phyloP scores from a whole-genome alignment of 306 rosid species.

The Heteromeles arbutifolia region DNA sequence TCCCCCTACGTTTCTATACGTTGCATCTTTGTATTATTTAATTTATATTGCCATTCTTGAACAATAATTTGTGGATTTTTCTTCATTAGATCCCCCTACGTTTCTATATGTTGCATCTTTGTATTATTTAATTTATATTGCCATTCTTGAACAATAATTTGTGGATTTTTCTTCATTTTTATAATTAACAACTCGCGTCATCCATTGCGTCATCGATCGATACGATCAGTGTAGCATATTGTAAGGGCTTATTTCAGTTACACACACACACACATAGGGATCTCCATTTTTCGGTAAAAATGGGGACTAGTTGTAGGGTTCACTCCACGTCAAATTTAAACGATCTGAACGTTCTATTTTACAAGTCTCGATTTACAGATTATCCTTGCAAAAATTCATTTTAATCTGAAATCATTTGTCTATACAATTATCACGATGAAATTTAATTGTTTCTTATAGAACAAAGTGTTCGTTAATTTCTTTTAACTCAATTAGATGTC shows the following conservation, averaged over 20 bases:
- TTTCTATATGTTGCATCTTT: not conserved
- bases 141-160: not conserved
- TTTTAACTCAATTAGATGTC: too few species aligned
- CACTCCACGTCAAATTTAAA: fast-evolving
- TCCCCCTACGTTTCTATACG: slow-evolving; percentile 7
- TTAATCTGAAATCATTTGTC: too few species aligned
- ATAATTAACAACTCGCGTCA: not conserved
- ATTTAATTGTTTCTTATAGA: too few species aligned
- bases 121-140: not conserved
- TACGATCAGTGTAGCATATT: not conserved
- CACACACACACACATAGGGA: too few species aligned
- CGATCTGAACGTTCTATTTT: too few species aligned
- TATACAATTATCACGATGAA: too few species aligned
- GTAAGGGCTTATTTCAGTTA: not conserved
- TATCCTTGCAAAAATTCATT: too few species aligned
- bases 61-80: not conserved
- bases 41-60: not conserved
- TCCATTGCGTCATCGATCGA: not conserved
- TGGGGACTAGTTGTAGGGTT: too few species aligned
- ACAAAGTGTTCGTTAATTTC: too few species aligned
- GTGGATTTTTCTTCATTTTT: not conserved
- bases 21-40: not conserved
- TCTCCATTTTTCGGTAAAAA: not conserved
- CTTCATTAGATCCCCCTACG: slow-evolving; percentile 4
- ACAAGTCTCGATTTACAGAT: fast-evolving